phyloP scores from a whole-genome alignment of 129 eudicot genomes.

The Pulicaria dysenterica region DNA sequence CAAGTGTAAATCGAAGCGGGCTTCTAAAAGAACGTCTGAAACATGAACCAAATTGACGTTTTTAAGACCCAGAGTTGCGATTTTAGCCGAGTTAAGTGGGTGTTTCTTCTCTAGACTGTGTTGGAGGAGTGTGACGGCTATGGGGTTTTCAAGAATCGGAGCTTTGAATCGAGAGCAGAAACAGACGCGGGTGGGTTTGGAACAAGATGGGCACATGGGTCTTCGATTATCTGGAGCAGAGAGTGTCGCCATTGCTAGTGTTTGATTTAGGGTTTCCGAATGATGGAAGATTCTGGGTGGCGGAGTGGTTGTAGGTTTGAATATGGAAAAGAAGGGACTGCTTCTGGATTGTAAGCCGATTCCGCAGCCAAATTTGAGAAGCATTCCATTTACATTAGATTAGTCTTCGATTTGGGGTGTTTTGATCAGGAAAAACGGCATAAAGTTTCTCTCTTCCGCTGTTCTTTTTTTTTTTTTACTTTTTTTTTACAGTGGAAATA shows the following conservation, averaged over 20 bases:
- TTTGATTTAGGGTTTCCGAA: constrained; percentile 38
- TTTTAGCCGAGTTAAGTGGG: constrained; percentile 81
- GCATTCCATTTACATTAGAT: constrained; percentile 24
- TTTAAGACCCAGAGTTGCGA: constrained; percentile 70
- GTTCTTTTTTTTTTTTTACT: no score
- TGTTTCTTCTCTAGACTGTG: constrained; percentile 79
- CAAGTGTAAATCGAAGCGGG: constrained; percentile 53
- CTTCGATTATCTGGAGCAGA: constrained; percentile 46
- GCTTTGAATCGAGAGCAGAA: constrained; percentile 69
- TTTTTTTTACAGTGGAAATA: no score
- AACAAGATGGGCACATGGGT: constrained; percentile 81
- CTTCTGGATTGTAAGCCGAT: constrained; percentile 16
- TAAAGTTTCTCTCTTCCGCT: no score
- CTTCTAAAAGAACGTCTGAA: constrained; percentile 65
- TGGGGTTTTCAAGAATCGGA: constrained; percentile 62
- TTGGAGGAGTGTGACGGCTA: constrained; percentile 79
- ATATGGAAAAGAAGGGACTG: constrained; percentile 33
- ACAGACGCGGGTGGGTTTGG: constrained; percentile 65
- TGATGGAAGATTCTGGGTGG: constrained; percentile 10
- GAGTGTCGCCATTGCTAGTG: constrained; percentile 49
- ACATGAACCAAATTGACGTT: constrained; percentile 53
- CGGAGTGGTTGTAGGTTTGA: constrained; percentile 21
- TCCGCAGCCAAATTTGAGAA: constrained; percentile 20
- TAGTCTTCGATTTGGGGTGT: no score
- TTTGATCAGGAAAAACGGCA: not conserved